Conservation (phyloP, 2,329 filamentous ascomycete species). For the Hysterium pulicare region DNA sequence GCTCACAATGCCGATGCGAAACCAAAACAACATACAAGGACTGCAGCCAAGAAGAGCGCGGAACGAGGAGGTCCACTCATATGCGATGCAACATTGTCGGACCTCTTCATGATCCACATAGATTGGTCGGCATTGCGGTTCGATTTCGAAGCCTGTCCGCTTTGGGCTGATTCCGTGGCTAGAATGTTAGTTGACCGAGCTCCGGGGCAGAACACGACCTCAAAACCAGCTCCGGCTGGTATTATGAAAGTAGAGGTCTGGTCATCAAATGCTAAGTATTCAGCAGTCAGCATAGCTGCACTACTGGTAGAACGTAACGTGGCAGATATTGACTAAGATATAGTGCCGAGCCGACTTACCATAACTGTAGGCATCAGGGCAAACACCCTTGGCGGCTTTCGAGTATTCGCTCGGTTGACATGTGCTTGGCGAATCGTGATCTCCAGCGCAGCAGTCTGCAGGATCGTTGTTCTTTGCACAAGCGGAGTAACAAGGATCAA, state of each 20-base stretch:
- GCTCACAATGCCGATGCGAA: neutral
- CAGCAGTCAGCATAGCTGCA: no score
- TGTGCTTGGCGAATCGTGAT: constrained; percentile 59
- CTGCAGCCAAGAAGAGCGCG: no score
- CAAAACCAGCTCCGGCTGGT: constrained; percentile 67
- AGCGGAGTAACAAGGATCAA: constrained; percentile 74
- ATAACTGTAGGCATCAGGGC: constrained; percentile 81
- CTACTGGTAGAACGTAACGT: no score
- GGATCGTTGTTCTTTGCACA: constrained; percentile 67
- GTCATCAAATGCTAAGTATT: constrained; percentile 52
- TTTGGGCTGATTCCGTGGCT: constrained; percentile 34
- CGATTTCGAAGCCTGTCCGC: no score
- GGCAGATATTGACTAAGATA: no score
- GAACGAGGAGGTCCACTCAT: no score
- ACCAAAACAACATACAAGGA: neutral
- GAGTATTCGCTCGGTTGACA: constrained; percentile 70
- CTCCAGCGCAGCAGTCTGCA: constrained; percentile 72
- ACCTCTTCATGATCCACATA: no score
- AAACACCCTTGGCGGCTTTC: constrained; percentile 67
- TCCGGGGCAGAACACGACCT: constrained; percentile 73
- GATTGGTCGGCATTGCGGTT: no score
- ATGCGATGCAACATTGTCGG: no score
- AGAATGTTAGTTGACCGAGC: constrained; percentile 50
- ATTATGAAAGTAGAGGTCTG: constrained; percentile 57
- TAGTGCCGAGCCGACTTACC: no score